Conservation (phyloP, 2,329 filamentous ascomycete species). For the Ophiostoma ips region DNA sequence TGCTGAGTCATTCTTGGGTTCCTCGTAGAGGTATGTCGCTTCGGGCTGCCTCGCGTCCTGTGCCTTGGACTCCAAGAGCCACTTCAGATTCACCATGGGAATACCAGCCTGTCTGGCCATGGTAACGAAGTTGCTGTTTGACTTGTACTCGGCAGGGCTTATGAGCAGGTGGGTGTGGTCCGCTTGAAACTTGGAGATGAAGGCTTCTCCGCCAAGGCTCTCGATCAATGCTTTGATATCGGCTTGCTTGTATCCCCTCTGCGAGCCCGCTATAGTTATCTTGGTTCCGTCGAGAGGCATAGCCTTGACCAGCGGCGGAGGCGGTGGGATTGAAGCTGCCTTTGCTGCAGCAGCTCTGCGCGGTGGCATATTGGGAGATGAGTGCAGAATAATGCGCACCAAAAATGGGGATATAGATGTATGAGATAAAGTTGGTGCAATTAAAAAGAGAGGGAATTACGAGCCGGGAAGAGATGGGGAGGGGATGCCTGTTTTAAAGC, state of each 20-base stretch:
- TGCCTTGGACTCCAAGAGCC: slow-evolving; percentile 44
- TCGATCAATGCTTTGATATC: neutral
- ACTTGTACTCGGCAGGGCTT: slow-evolving; percentile 16
- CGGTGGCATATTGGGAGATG: slow-evolving; percentile 7
- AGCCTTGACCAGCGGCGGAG: slow-evolving; percentile 14
- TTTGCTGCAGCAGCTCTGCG: slow-evolving; percentile 4
- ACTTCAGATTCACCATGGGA: slow-evolving; percentile 43
- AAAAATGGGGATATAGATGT: too few relatives aligned
- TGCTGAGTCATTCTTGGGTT: neutral
- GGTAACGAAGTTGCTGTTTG: slow-evolving; percentile 29
- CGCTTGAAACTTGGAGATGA: neutral
- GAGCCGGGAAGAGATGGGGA: neutral
- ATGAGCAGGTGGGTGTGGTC: neutral
- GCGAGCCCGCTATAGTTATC: slow-evolving; percentile 42
- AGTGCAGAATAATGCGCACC: neutral
- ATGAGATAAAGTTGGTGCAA: too few relatives aligned
- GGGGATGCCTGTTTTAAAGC: neutral
- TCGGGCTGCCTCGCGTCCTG: slow-evolving; percentile 26
- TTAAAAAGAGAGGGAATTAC: neutral
- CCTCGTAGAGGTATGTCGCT: slow-evolving; percentile 11
- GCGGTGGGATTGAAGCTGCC: neutral
- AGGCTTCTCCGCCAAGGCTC: neutral
- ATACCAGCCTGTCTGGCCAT: slow-evolving; percentile 28
- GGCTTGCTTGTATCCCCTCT: neutral
- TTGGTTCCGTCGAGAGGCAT: slow-evolving; percentile 29